These are phyloP conservation scores for Fusarium penzigii DNA, from an alignment of 2,329 filamentous ascomycete species.

Conservation along the genomic window DNA sequence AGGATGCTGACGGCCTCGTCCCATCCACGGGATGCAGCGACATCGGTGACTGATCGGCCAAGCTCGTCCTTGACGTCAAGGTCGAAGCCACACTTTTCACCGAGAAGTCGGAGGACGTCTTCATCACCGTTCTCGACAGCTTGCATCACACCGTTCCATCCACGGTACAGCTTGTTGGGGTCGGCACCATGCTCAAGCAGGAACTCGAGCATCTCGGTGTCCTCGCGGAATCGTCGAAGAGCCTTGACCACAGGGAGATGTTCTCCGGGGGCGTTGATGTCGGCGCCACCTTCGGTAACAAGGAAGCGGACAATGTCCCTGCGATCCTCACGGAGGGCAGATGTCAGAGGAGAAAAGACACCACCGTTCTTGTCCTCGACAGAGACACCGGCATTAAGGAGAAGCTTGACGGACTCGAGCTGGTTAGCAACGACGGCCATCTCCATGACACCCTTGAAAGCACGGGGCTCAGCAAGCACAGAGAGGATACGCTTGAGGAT, in stretches of 20 bases:
- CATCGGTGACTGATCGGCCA: conserved; percentile 55
- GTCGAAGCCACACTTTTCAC: conserved; percentile 51
- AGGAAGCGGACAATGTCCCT: conserved; percentile 63
- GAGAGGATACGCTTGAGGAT: conserved; percentile 62
- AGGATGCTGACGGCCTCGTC: conserved; percentile 56
- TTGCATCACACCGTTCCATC: conserved; percentile 67
- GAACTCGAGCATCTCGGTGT: conserved; percentile 62
- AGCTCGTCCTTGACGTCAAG: conserved; percentile 55
- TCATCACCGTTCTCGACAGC: conserved; percentile 64
- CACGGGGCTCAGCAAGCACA: conserved; percentile 57
- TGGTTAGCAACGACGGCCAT: conserved; percentile 68
- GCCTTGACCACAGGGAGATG: conserved; percentile 72
- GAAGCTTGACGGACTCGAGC: conserved; percentile 66
- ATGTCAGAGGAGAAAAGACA: conserved; percentile 70
- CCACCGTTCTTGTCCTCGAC: conserved; percentile 73
- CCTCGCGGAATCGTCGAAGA: conserved; percentile 56
- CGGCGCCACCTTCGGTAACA: conserved; percentile 61
- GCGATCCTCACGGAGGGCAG: conserved; percentile 63
- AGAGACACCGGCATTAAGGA: conserved; percentile 63
- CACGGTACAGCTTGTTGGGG: conserved; percentile 67
- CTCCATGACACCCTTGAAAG: conserved; percentile 68
- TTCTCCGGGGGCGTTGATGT: conserved; percentile 68
- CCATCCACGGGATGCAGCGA: conserved; percentile 60
- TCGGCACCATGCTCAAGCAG: conserved; percentile 65
- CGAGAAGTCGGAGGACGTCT: conserved; percentile 53